Evolutionary conservation across 495 filamentous ascomycete genomes (phyloP).

Genomic region (Aspergillus mulundensis): DNA sequence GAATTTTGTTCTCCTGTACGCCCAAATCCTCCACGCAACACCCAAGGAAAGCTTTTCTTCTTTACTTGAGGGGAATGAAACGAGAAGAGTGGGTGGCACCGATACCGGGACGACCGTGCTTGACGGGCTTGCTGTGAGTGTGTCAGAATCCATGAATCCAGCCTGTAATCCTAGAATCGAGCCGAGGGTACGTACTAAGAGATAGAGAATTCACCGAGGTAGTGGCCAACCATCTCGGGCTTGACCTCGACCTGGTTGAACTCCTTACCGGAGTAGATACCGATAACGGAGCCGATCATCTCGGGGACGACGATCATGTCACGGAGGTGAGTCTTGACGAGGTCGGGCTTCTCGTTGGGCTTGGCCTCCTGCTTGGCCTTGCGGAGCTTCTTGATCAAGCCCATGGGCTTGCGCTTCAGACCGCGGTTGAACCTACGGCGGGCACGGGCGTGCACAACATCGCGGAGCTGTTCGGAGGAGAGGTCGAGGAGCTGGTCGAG

Average conservation of each 20-base stretch:
- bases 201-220: conserved; percentile 98
- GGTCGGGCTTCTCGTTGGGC: conserved; percentile 99
- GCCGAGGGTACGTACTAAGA: conserved; percentile 87
- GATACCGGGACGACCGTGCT: conserved; percentile 99
- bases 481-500: conserved; percentile 99
- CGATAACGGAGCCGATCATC: conserved; percentile 98
- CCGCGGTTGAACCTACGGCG: conserved; percentile 98
- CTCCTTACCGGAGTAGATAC: conserved; percentile 99
- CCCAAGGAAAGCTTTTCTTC: conserved; percentile 41
- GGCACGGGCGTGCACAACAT: conserved; percentile 97
- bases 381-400: conserved; percentile 99
- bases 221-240: conserved; percentile 99
- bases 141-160: conserved; percentile 28
- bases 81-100: conserved; percentile 99
- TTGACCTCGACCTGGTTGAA: conserved; percentile 99
- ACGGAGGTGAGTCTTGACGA: conserved; percentile 98
- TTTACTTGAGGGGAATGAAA: conserved; percentile 99
- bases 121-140: conserved; percentile 85
- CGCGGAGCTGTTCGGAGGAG: conserved; percentile 95
- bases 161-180: not conserved
- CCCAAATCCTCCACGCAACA: conserved; percentile 39
- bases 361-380: conserved; percentile 99
- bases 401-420: conserved; percentile 99
- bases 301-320: conserved; percentile 99
- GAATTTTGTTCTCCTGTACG: conserved; percentile 27